Percentiles rank a stretch among this genome's conserved stretches.
Conservation (phyloP, 1,284 basidiomycete genomes). For the Ganoderma resinaceum region DNA sequence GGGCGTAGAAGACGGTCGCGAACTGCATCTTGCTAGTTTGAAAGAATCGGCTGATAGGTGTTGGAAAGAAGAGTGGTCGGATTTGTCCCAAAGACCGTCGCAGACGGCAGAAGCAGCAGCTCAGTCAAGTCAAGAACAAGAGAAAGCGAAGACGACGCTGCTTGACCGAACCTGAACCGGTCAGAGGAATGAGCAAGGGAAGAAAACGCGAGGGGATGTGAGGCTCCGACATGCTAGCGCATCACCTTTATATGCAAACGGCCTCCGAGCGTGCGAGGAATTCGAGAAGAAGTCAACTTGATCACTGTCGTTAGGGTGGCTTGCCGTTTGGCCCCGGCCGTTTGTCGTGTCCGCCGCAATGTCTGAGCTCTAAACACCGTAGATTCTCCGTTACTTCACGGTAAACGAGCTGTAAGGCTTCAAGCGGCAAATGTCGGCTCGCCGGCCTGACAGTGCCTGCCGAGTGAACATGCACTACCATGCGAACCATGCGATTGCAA, state of each 20-base stretch:
- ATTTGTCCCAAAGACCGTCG: constrained; percentile 31
- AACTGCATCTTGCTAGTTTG: constrained; percentile 26
- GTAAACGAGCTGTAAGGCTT: background rate
- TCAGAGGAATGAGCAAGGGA: constrained; percentile 26
- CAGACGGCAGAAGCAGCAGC: constrained; percentile 32
- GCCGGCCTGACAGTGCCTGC: background rate
- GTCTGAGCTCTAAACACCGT: background rate
- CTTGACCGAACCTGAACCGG: constrained; percentile 32
- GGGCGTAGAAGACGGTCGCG: constrained; percentile 28
- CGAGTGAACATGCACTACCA: background rate
- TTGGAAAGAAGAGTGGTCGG: constrained; percentile 8
- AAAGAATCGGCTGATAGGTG: background rate
- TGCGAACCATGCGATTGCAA: background rate
- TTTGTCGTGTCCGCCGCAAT: background rate
- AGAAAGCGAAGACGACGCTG: constrained; percentile 21
- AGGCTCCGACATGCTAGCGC: background rate
- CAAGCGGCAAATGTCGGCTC: background rate
- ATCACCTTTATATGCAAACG: constrained; percentile 6
- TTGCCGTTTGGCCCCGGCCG: constrained; percentile 13
- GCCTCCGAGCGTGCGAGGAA: constrained; percentile 6
- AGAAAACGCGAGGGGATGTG: constrained; percentile 3
- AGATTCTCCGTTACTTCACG: background rate
- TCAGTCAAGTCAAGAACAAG: constrained; percentile 19
- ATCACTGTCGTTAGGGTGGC: constrained; percentile 24
- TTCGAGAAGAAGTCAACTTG: constrained; percentile 19